Evolutionary conservation across 768 basidiomycete genomes (phyloP).

Genomic region (Ramaria sp.): DNA sequence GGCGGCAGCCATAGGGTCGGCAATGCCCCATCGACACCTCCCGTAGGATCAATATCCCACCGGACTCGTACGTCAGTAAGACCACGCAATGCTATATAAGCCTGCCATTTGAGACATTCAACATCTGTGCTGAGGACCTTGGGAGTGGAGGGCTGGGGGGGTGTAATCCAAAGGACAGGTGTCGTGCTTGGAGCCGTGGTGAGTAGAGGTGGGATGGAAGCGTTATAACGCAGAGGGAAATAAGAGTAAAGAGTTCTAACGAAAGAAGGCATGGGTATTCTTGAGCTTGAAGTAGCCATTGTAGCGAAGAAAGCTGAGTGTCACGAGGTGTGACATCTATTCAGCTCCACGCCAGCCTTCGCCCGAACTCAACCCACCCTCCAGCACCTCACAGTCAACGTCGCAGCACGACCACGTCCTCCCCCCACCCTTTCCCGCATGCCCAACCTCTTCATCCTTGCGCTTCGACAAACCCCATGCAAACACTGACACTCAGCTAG

Average conservation of each 20-base stretch:
- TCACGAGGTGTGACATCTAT: too few relatives aligned
- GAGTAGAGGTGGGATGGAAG: not conserved
- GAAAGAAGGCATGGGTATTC: slow-evolving; percentile 2
- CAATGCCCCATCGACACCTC: slow-evolving; percentile 55
- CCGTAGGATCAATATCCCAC: slow-evolving; percentile 60
- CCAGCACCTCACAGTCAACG: too few relatives aligned
- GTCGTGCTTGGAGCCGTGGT: slow-evolving; percentile 13
- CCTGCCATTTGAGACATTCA: slow-evolving; percentile 87
- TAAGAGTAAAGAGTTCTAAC: not conserved
- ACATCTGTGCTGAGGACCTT: slow-evolving; percentile 58
- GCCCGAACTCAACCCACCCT: too few relatives aligned
- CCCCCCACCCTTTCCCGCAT: too few relatives aligned
- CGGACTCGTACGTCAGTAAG: slow-evolving; percentile 39
- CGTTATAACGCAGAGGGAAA: slow-evolving; percentile 1
- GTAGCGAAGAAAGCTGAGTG: too few relatives aligned
- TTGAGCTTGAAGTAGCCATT: not conserved
- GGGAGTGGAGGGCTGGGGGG: slow-evolving; percentile 26
- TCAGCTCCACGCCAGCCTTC: too few relatives aligned
- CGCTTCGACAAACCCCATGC: too few relatives aligned
- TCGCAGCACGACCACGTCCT: too few relatives aligned
- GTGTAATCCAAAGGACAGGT: slow-evolving; percentile 58
- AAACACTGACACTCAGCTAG: too few relatives aligned
- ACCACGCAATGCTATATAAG: slow-evolving; percentile 63
- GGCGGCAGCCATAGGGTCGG: slow-evolving; percentile 59
- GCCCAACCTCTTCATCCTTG: too few relatives aligned